Conservation (phyloP, 345 rosid genomes). For the Eucalyptus virginea region DNA sequence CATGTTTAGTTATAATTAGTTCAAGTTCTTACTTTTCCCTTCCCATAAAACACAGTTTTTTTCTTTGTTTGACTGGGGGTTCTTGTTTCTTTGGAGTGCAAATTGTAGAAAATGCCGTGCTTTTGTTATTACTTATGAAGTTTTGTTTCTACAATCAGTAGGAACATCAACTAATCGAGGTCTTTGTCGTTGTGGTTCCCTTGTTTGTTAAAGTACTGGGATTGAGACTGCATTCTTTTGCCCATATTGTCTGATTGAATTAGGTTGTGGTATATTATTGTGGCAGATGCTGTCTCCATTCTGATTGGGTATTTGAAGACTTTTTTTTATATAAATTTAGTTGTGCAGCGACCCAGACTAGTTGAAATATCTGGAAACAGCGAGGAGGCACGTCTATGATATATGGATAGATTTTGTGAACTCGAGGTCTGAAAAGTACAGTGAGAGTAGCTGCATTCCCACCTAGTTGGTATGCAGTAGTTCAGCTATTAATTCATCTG, state of each 20-base stretch:
- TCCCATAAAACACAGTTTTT: no score
- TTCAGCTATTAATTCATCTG: background rate
- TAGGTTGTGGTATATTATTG: background rate
- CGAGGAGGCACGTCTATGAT: slow-evolving; percentile 68
- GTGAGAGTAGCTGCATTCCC: slow-evolving; percentile 83
- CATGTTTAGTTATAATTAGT: background rate
- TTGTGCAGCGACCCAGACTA: slow-evolving; percentile 78
- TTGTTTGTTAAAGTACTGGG: background rate
- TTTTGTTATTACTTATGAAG: background rate
- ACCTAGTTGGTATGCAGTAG: slow-evolving; percentile 36
- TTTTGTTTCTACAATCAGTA: background rate
- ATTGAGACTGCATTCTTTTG: background rate
- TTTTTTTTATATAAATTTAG: background rate
- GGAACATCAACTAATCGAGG: background rate
- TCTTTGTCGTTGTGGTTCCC: background rate
- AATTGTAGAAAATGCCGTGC: no score
- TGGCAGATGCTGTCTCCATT: background rate
- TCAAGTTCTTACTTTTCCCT: background rate
- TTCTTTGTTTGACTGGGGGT: background rate
- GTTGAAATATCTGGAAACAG: slow-evolving; percentile 20
- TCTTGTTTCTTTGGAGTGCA: background rate
- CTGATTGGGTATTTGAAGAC: background rate
- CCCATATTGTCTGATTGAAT: background rate
- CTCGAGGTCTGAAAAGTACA: slow-evolving; percentile 78
- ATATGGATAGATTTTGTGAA: slow-evolving; percentile 93